A percentile compares a stretch with the other conserved stretches of the same genome.
phyloP scores from a whole-genome alignment of 176 grass and related monocot species.

The Cenchrus americanus region DNA sequence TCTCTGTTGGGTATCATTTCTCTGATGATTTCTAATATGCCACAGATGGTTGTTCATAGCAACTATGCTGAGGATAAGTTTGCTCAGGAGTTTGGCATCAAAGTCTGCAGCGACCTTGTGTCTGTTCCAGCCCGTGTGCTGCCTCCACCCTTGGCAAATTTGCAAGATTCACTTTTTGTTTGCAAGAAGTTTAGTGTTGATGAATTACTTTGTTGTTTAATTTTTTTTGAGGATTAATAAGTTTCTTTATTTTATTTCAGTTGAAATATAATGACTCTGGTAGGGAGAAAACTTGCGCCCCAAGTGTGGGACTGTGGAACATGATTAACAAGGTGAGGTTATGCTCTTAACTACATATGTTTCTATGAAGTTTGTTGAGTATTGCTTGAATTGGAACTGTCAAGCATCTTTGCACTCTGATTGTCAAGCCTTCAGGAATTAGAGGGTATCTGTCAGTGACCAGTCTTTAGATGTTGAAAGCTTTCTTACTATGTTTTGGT shows the following conservation, averaged over 20 bases:
- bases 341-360: background rate
- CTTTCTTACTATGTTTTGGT: background rate
- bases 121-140: conserved; percentile 69
- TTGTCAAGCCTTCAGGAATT: background rate
- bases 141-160: conserved; percentile 61
- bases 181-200: background rate
- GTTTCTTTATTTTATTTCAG: conserved; percentile 46
- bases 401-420: background rate
- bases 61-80: conserved; percentile 65
- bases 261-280: conserved; percentile 75
- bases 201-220: background rate
- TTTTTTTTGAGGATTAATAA: background rate
- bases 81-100: conserved; percentile 72
- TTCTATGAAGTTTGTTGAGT: background rate
- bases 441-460: background rate
- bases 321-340: conserved; percentile 78
- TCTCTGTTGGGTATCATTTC: background rate
- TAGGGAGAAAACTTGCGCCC: conserved; percentile 67
- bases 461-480: background rate
- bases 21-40: background rate
- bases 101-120: conserved; percentile 55
- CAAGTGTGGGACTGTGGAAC: conserved; percentile 84
- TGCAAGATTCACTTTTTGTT: background rate
- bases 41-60: conserved; percentile 71
- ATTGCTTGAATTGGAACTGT: background rate